Conservation (phyloP, 495 filamentous ascomycete genomes). For the Aspergillus ostianus region DNA sequence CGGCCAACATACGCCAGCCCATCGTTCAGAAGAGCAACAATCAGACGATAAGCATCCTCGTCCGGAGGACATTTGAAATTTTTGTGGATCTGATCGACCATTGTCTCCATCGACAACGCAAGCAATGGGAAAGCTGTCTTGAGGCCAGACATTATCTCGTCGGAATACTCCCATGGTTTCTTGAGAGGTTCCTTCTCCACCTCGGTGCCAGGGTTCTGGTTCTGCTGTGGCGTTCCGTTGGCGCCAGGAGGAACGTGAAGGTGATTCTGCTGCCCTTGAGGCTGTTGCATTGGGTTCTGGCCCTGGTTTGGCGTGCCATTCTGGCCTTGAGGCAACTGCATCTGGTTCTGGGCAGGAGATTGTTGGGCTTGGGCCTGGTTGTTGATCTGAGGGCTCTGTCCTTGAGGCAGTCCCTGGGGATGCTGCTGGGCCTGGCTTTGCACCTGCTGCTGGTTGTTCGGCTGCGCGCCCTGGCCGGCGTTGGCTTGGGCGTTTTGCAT, state of each 20-base stretch:
- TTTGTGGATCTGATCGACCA: conserved; percentile 98
- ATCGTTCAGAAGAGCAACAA: conserved; percentile 94
- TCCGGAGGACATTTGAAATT: conserved; percentile 98
- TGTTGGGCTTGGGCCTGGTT: conserved; percentile 21
- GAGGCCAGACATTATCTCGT: conserved; percentile 89
- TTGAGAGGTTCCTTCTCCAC: conserved; percentile 52
- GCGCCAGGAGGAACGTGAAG: conserved; percentile 49
- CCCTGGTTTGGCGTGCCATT: conserved; percentile 23
- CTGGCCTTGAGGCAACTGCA: conserved; percentile 30
- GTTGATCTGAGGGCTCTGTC: conserved; percentile 22
- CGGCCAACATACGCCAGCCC: conserved; percentile 84
- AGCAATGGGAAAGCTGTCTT: conserved; percentile 96
- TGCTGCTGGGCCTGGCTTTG: conserved; percentile 26
- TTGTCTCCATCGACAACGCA: conserved; percentile 96
- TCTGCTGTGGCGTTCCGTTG: conserved; percentile 30
- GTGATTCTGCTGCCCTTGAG: conserved; percentile 34
- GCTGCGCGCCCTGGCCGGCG: conserved; percentile 29
- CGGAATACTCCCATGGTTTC: conserved; percentile 92
- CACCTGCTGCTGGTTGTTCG: conserved; percentile 32
- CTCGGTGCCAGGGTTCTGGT: conserved; percentile 22
- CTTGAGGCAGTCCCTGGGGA: conserved; percentile 28
- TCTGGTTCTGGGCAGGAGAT: conserved; percentile 26
- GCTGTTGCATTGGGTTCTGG: conserved; percentile 29
- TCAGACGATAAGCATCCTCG: conserved; percentile 97
- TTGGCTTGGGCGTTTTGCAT: conserved; percentile 45